Conservation (phyloP, 129 eudicot species). For the Sambucus nigra region DNA sequence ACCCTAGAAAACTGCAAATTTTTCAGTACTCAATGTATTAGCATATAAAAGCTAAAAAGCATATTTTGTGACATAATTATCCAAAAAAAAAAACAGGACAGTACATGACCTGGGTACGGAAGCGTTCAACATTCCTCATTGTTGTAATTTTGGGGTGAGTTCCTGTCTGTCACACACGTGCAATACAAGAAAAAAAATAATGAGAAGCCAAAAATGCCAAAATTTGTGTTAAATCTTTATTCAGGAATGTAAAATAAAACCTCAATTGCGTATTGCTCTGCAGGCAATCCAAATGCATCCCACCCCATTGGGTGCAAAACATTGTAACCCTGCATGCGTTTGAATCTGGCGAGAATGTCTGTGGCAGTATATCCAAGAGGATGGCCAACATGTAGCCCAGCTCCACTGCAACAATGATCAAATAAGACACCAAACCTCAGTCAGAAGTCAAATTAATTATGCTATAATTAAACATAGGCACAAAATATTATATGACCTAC, state of each 20-base stretch:
- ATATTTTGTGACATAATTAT: background rate
- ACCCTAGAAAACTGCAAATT: background rate
- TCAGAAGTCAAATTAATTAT: background rate
- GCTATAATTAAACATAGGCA: background rate
- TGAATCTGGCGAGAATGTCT: conserved; percentile 89
- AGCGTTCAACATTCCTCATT: conserved; percentile 66
- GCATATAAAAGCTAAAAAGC: background rate
- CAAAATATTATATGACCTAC: no score
- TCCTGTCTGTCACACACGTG: conserved; percentile 67
- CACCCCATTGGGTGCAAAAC: conserved; percentile 99
- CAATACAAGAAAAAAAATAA: background rate
- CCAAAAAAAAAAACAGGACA: background rate
- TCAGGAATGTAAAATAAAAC: conserved; percentile 21
- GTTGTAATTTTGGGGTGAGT: conserved; percentile 93
- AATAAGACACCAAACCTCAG: conserved; percentile 8
- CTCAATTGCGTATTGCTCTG: conserved; percentile 96
- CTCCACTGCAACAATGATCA: conserved; percentile 65
- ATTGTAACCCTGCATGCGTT: conserved; percentile 94
- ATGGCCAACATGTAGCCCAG: conserved; percentile 98
- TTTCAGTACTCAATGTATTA: background rate
- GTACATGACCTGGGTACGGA: conserved; percentile 61
- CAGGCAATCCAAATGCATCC: conserved; percentile 99
- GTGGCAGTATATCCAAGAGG: conserved; percentile 99
- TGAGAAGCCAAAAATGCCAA: background rate
- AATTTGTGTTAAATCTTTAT: background rate